These are phyloP conservation scores for Haematococcus sp. DNA, from an alignment of 139 green algal genomes.

Conservation along the genomic window DNA sequence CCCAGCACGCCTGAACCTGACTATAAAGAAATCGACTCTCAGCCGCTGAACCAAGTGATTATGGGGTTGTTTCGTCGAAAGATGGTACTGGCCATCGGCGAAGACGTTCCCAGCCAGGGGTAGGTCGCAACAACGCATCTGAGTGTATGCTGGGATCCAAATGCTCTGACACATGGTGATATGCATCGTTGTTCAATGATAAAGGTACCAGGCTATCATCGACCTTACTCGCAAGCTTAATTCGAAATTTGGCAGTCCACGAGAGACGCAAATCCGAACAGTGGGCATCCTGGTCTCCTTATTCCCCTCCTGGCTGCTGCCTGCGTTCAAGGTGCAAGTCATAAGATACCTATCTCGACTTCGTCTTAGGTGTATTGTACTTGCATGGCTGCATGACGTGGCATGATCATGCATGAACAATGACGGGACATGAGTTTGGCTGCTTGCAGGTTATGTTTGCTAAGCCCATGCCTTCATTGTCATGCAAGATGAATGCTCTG, in stretches of 20 bases:
- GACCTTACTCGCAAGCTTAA: slow-evolving; percentile 80
- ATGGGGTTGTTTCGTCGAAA: slow-evolving; percentile 77
- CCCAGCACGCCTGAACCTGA: slow-evolving; percentile 14
- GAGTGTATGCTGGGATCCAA: neutral
- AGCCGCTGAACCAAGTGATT: slow-evolving; percentile 63
- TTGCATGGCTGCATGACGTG: too few relatives aligned
- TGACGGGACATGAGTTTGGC: too few relatives aligned
- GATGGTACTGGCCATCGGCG: slow-evolving; percentile 67
- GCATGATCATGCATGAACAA: too few relatives aligned
- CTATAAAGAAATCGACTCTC: slow-evolving; percentile 54
- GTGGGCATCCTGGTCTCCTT: slow-evolving; percentile 69
- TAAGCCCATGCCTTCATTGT: slow-evolving; percentile 9
- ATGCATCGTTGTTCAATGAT: neutral
- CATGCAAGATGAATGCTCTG: slow-evolving; percentile 70
- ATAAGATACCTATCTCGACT: too few relatives aligned
- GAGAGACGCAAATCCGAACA: slow-evolving; percentile 63
- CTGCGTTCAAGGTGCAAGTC: slow-evolving; percentile 61
- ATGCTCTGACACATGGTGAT: neutral
- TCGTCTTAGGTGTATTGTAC: too few relatives aligned
- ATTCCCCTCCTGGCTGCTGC: slow-evolving; percentile 80
- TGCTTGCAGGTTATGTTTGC: slow-evolving; percentile 44
- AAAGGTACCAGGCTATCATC: slow-evolving; percentile 85
- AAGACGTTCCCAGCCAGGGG: slow-evolving; percentile 56
- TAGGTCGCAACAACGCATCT: slow-evolving; percentile 9
- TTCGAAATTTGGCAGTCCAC: slow-evolving; percentile 35